Evolutionary conservation across 164 flowering plant genomes (phyloP), one percentile per base, ranked within the genome.

Genomic region (Sedum album): DNA sequence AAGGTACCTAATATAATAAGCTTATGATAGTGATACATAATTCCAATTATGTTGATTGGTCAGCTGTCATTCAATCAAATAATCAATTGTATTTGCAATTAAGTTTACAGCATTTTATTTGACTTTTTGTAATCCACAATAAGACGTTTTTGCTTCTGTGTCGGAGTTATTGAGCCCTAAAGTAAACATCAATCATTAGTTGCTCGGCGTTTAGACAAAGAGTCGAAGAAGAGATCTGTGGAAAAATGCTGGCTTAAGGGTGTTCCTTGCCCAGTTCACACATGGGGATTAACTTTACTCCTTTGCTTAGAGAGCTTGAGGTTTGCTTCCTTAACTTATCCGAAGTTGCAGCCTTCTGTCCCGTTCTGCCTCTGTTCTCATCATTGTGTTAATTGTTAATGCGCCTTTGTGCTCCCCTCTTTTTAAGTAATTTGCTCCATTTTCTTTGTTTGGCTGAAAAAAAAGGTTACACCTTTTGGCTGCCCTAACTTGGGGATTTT

Each of bases 251-350:
- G 76, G 79, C 79, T 23, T 55, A 83, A 66, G 86, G 82, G 49
- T 83, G 85, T 74, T 84, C 81, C 69, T 21, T 36, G 30, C 68
- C 70, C 72, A 73, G 88, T 75, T 66, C 78, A 73, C 82, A 61
- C 55, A 72, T 82, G 65, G 82, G 79, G 78, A 75, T 78, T 73
- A 77, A 68, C 57, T 85, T 86, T 65, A 82, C 78, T 77, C 76
- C 81, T 78, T 74, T 87, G 55, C 89, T 87, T 70, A 77, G 79
- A 73, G 92, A 87, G 73, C 87, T 89, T 67, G 81, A 87, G 89
- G 91, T 87, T 61, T 57, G 26, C 33, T 65, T 38, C 68, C 68
- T 76, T 20, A 73, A 48, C 64, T 21, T 65, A 13, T 70, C 69
- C 42, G 14, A 55, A 38, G 23, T 9, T 4, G 31, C 66, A 17